These are phyloP conservation scores for Salix suchowensis DNA, from an alignment of 345 rosid genomes.

Conservation along the genomic window DNA sequence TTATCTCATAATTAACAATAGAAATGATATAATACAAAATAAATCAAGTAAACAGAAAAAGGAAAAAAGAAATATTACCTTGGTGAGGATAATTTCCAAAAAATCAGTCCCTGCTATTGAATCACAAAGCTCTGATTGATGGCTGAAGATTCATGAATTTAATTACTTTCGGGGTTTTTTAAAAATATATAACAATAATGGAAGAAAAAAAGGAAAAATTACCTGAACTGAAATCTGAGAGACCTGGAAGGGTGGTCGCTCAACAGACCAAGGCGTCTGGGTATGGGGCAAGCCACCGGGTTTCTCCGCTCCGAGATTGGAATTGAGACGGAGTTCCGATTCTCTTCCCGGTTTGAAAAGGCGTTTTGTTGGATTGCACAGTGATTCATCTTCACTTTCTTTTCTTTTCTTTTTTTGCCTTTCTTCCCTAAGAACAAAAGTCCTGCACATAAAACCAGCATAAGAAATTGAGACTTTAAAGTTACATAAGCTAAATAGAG, in stretches of 20 bases:
- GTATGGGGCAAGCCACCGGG: constrained; percentile 67
- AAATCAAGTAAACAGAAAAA: background rate
- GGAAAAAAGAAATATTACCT: constrained; percentile 37
- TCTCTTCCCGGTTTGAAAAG: constrained; percentile 51
- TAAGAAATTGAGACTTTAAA: background rate
- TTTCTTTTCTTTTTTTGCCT: background rate
- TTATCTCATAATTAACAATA: background rate
- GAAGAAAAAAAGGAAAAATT: background rate
- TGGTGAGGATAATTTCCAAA: constrained; percentile 67
- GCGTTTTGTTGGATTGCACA: constrained; percentile 51
- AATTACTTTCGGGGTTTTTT: background rate
- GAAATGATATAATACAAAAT: background rate
- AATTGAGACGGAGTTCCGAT: constrained; percentile 32
- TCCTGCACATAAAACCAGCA: background rate
- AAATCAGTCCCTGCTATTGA: constrained; percentile 55
- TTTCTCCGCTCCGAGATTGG: constrained; percentile 37
- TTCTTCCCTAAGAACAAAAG: background rate
- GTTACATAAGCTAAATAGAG: background rate
- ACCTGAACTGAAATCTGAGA: constrained; percentile 61
- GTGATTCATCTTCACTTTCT: constrained; percentile 47
- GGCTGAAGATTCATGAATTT: constrained; percentile 39
- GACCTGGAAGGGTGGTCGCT: constrained; percentile 47
- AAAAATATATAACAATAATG: background rate
- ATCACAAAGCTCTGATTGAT: constrained; percentile 59
- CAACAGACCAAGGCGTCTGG: constrained; percentile 53